These are phyloP conservation scores for Colletotrichum agaves DNA, from an alignment of 2,329 filamentous ascomycete species.

Conservation along the genomic window DNA sequence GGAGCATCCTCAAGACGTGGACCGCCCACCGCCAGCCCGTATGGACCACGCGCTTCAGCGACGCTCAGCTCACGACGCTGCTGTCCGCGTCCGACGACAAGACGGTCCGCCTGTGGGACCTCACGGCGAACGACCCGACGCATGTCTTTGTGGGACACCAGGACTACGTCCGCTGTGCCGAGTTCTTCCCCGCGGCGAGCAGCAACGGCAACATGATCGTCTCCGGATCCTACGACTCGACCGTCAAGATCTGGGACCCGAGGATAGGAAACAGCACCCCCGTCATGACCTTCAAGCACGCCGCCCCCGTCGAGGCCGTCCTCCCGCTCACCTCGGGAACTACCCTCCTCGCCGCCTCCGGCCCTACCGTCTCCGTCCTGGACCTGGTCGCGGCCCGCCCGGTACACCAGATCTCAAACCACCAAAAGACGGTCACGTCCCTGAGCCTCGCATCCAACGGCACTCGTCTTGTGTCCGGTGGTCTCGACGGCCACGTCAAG, in stretches of 20 bases:
- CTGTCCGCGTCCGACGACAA: conserved; percentile 93
- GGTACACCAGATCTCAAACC: conserved; percentile 86
- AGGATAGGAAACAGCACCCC: conserved; percentile 68
- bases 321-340: conserved; percentile 88
- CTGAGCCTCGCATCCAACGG: conserved; percentile 85
- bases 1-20: conserved; percentile 96
- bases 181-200: conserved; percentile 77
- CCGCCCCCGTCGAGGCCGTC: conserved; percentile 89
- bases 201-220: conserved; percentile 79
- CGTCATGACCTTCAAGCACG: conserved; percentile 95
- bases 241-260: conserved; percentile 93
- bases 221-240: conserved; percentile 94
- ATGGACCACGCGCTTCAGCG: conserved; percentile 93
- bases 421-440: conserved; percentile 97
- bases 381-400: conserved; percentile 93
- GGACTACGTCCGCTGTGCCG: conserved; percentile 90
- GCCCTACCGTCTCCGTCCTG: conserved; percentile 88
- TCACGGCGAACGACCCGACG: conserved; percentile 81
- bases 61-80: conserved; percentile 83
- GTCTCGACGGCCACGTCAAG: conserved; percentile 95
- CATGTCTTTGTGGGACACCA: conserved; percentile 86
- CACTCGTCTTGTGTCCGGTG: conserved; percentile 84
- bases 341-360: conserved; percentile 84
- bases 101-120: conserved; percentile 93
- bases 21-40: conserved; percentile 93